Evolutionary conservation across 2,329 filamentous ascomycete genomes (phyloP), one percentile per base, ranked within the genome.

Genomic region (Penicillium sp.): DNA sequence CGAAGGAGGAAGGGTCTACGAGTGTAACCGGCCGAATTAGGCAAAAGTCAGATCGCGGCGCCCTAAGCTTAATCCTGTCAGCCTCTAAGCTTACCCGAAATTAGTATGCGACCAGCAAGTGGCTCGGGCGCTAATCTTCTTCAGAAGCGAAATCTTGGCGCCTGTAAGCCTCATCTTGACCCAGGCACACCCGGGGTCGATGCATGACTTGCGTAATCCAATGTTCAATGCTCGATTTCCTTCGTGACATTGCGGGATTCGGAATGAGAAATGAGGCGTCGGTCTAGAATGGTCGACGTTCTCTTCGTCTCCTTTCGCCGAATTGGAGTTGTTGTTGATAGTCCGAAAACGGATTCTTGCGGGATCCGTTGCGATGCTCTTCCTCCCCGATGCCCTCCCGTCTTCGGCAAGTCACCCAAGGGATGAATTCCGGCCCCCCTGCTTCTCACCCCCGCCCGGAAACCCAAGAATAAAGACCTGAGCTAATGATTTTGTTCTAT

Each of bases 271-370:
- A 38, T 22, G 37, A 52, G 38, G 35, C 26, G 51, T 33, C 45
- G 59, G 57, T 59, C 57, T 64, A 61, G 62, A 63, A 22, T 14
- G 60, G 60, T 52, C 37, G 38, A 22, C 45, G 13, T 6, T n/a
- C 35, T 19, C 22, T 11, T 51, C 13, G 28, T 22, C 46, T 35
- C 28, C 3, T 35, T 26, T 28, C 19, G 42, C n/a, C 30, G 30
- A 52, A 35, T 14, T 22, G 49, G 19, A 22, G 40, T 55, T 57
- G 55, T 62, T 61, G 52, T 63, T 35, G 38, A 52, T 55, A 52
- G 49, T 25, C 68, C 63, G 68, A 64, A 68, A 69, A 65, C 68
- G 68, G 67, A 68, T 65, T 61, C 55, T 52, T 60, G 57, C n/a
- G 42, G 33, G 30, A 26, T 40, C 35, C 28, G 16, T 38, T 42